These are phyloP conservation scores for Artemisia princeps DNA, from an alignment of 140 eudicot genomes.

Conservation along the genomic window DNA sequence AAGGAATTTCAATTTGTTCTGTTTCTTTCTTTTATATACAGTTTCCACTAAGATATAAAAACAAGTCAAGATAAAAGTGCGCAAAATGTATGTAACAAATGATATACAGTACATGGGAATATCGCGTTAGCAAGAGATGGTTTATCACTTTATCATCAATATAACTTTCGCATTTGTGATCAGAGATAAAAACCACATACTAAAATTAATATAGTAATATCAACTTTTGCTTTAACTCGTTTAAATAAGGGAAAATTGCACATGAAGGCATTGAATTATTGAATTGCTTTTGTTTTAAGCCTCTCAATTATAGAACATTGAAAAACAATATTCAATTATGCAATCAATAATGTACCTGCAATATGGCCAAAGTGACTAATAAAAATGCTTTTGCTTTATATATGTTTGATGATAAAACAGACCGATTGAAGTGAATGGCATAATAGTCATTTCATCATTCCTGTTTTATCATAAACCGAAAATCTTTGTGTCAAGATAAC, in stretches of 20 bases:
- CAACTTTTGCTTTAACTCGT: not conserved
- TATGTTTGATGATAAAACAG: not conserved
- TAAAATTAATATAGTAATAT: not conserved
- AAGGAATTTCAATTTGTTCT: not conserved
- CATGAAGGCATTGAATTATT: not conserved
- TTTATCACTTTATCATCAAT: not conserved
- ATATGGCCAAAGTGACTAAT: not conserved
- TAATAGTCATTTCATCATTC: too few species aligned
- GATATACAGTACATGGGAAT: not conserved
- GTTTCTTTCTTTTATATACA: not conserved
- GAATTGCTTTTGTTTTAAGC: not conserved
- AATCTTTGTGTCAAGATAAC: too few species aligned
- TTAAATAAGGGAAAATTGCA: not conserved
- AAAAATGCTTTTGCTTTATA: not conserved
- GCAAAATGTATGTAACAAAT: not conserved
- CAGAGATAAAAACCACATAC: not conserved
- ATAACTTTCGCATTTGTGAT: not conserved
- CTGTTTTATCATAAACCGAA: too few species aligned
- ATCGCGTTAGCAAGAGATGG: not conserved
- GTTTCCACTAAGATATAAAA: not conserved
- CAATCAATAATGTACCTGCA: not conserved
- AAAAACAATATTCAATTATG: not conserved
- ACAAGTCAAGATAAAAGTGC: not conserved
- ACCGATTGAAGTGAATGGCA: too few species aligned
- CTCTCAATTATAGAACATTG: not conserved